A percentile compares a stretch with the other conserved stretches of the same genome.
phyloP scores from a whole-genome alignment of 441 rosid genomes.

The Eutrema salsugineum region DNA sequence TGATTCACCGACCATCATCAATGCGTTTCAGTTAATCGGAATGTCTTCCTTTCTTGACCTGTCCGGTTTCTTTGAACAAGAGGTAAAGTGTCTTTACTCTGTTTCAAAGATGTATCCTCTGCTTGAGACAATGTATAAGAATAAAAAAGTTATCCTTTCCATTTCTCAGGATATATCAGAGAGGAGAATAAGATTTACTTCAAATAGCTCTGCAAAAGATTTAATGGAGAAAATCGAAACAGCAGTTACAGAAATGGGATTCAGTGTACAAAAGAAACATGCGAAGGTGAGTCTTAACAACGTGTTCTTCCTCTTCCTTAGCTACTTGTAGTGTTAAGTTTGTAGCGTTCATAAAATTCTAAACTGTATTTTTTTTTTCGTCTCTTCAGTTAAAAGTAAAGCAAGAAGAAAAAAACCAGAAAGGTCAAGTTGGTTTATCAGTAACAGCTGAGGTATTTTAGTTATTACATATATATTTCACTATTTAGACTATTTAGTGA shows the following conservation, averaged over 20 bases:
- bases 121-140: not conserved
- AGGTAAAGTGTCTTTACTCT: slow-evolving; percentile 43
- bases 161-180: slow-evolving; percentile 69
- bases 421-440: slow-evolving; percentile 63
- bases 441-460: slow-evolving; percentile 79
- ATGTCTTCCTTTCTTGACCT: slow-evolving; percentile 97
- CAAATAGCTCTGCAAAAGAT: slow-evolving; percentile 69
- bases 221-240: slow-evolving; percentile 75
- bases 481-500: not conserved
- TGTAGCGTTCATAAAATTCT: not conserved
- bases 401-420: slow-evolving; percentile 49
- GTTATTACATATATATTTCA: not conserved
- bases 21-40: slow-evolving; percentile 95
- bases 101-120: slow-evolving; percentile 1
- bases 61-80: slow-evolving; percentile 96
- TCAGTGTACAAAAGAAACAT: slow-evolving; percentile 77
- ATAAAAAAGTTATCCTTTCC: not conserved
- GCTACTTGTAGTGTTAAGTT: slow-evolving; percentile 20
- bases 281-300: slow-evolving; percentile 51
- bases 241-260: slow-evolving; percentile 80
- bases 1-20: slow-evolving; percentile 57
- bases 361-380: not conserved
- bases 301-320: slow-evolving; percentile 2
- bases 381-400: slow-evolving; percentile 62
- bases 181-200: slow-evolving; percentile 93